Evolutionary conservation across 495 filamentous ascomycete species (phyloP), one percentile per base, ranked within the genome.

Genomic region (Lindgomyces ingoldianus): DNA sequence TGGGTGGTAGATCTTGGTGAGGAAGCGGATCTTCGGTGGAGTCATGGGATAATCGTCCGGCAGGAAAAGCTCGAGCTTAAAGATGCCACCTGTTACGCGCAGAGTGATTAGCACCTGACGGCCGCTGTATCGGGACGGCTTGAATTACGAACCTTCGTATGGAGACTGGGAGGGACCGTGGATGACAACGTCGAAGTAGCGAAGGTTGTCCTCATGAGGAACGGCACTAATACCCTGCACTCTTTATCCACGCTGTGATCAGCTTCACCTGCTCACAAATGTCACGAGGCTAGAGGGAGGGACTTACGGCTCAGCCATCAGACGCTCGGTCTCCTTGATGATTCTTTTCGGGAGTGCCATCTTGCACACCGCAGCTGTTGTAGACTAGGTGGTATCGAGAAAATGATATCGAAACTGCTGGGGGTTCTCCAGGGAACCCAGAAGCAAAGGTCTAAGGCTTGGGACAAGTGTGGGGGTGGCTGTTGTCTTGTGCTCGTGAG

Each of bases 41-140:
- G 91, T 95, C 94, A 99, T 99, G 10, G 94, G 94, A 73, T 99
- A 99, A 77, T 99, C 94, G 72, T 99, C 94, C 33, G 94, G 95
- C n/a, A 99, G 82, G 78, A 99, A 99, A 8, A 99, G 84, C 77
- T 99, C 94, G 60, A 97, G 91, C 74, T 93, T 91, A 82, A 99
- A 99, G 68, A 96, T 85, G 51, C 94, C 94, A 69, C 91, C 94
- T 96, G 57, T 72, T 41, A 14, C 64, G 47, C 52, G 49, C 51
- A 29, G 6, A 14, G 6, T 14, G 33, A 36, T 58, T 18, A 58
- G 67, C 16, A 47, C 16, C 10, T 12, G 12, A 27, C 41, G 21
- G 4, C 8, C 19, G n/a, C 19, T 10, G n/a, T 39, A 27, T 29
- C 46, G 30, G 16, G 25, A 33, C 14, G n/a, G 39, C 12, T 12